Evolutionary conservation across 306 rosid genomes (phyloP), one percentile per base, ranked within the genome.

Genomic region (Potentilla sterilis): DNA sequence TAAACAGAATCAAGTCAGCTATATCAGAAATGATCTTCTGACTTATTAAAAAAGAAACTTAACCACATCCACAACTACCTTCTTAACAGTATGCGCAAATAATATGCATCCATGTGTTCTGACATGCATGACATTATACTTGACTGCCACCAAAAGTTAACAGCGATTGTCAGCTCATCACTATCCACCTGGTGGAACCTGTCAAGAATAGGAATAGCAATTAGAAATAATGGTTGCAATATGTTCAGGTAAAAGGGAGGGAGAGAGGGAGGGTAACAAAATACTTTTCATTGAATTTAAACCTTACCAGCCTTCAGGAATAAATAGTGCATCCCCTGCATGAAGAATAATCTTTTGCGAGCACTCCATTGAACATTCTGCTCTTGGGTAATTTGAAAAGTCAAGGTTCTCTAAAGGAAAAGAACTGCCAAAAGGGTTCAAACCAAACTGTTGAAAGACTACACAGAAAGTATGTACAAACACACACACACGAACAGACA

Each of bases 121-220:
- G 82, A 64, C 93, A 95, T 86, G 90, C 85, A 64, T 80, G 93
- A 86, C 77, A 88, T 85, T 47, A 81, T 77, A 46, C 78, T 81
- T 69, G 99, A 92, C 70, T 40, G 88, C 99, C 99, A 95, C 97
- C 99, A 95, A 82, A 90, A 87, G 89, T 95, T 95, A 68, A 95
- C 81, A 73, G 97, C 99, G 78, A 92, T 83, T 71, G 99, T 92
- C 87, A 92, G 84, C 84, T 90, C 91, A 75, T 86, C 92, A 82
- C 99, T 92, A 67, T 92, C 97, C 64, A 92, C 97, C 75, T 95
- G 96, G 86, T 95, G 97, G 81, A 90, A 95, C 97, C 97, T 95
- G 77, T 46, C 77, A 70, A 12, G 63, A 73, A 70, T 15, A 75
- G 55, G 55, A 40, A 42, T 63, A 75, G 59, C 51, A n/a, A n/a